Evolutionary conservation across 257 asterid species (phyloP), one percentile per base, ranked within the genome.

Genomic region (Solanum megistacrolobum): DNA sequence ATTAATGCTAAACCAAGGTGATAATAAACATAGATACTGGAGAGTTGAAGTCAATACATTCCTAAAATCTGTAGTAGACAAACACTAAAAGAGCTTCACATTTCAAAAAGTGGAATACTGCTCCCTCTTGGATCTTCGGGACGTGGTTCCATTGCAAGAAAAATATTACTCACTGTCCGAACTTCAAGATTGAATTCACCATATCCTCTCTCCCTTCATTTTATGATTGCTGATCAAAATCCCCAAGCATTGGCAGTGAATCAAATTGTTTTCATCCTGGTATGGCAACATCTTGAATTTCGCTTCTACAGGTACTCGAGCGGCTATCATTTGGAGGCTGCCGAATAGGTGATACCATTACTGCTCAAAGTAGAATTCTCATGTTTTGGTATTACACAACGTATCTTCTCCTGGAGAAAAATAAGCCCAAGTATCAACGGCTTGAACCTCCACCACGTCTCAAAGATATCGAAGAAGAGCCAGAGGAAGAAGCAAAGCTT

Each of bases 321-420:
- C 94, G 96, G 60, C 96, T 94, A 48, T 97, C 99, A 23, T 96
- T 97, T 34, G 98, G 98, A 83, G 94, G 94, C 93, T 90, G 95
- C 89, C 90, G 91, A 20, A 97, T 97, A 85, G 88, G 92, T 52
- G 98, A 96, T 55, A 97, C 99, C 9, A 82, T 92, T 75, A 85
- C 89, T 69, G 98, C 99, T 89, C 99, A 97, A 92, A 93, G 96
- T 79, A 92, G 96, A 93, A 97, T 97, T 25, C 91, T 96, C 46
- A 60, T 95, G 35, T 96, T 97, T 87, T 96, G 99, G 99, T 95
- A 97, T 87, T 96, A 92, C 94, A 94, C 98, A 16, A 95, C 99
- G 7, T 97, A 92, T 92, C 95, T 95, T 86, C 94, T 97, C 90
- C 93, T 97, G 91, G 95, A 96, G 96, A 97, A 92, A 93, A 97